Conservation (phyloP, 139 green algal genomes). For the Chlorella sorokiniana region DNA sequence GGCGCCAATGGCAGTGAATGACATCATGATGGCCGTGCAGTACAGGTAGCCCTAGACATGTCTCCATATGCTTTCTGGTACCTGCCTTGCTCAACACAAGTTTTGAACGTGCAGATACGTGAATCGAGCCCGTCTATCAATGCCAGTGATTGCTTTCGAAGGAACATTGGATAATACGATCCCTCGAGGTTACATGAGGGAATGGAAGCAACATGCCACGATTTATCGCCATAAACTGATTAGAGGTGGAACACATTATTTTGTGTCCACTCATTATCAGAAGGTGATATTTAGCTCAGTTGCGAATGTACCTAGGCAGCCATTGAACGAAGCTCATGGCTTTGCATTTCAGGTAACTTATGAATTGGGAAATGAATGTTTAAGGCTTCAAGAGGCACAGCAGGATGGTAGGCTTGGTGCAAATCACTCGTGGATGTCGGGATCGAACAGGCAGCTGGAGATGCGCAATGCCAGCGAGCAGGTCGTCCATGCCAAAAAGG, state of each 20-base stretch:
- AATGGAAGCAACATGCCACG: slow-evolving; percentile 42
- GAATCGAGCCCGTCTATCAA: background rate
- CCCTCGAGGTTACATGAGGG: slow-evolving; percentile 27
- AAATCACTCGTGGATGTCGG: slow-evolving; percentile 1
- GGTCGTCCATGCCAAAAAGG: background rate
- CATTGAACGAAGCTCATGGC: background rate
- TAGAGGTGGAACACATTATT: slow-evolving; percentile 53
- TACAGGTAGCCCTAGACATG: slow-evolving; percentile 18
- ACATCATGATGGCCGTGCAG: slow-evolving; percentile 61
- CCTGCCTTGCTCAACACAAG: too few species aligned
- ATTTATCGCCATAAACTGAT: slow-evolving; percentile 30
- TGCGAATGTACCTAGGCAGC: background rate
- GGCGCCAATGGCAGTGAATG: slow-evolving; percentile 52
- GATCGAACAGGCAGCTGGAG: background rate
- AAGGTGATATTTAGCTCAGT: slow-evolving; percentile 10
- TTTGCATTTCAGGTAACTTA: background rate
- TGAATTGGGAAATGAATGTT: slow-evolving; percentile 4
- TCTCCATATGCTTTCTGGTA: too few species aligned
- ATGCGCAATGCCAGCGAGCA: background rate
- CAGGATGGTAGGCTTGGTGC: slow-evolving; percentile 1
- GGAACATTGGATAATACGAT: slow-evolving; percentile 49
- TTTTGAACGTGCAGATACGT: background rate
- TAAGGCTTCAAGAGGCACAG: background rate
- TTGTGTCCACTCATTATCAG: slow-evolving; percentile 45
- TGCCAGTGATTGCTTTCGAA: slow-evolving; percentile 48